These are phyloP conservation scores for Lactuca saligna DNA, from an alignment of 129 eudicot genomes.

Conservation along the genomic window DNA sequence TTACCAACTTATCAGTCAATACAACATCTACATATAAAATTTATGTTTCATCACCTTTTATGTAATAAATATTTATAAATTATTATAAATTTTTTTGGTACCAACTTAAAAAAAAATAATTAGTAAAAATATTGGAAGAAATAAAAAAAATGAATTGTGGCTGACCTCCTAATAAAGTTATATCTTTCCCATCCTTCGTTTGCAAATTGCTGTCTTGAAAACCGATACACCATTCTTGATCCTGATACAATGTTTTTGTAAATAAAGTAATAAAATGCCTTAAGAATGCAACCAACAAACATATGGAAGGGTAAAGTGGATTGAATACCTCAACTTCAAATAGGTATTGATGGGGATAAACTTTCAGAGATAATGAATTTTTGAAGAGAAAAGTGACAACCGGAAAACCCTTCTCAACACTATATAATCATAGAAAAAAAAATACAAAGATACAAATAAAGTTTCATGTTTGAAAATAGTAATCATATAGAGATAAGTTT, in stretches of 20 bases:
- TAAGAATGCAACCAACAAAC: slow-evolving; percentile 12
- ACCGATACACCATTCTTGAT: slow-evolving; percentile 71
- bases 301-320: slow-evolving; percentile 4
- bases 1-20: slow-evolving; percentile 52
- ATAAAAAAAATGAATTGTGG: slow-evolving; percentile 3
- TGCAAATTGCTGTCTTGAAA: slow-evolving; percentile 77
- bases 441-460: too few relatives aligned
- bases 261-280: background rate
- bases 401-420: slow-evolving; percentile 80
- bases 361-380: slow-evolving; percentile 51
- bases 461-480: background rate
- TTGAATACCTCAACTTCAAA: slow-evolving; percentile 55
- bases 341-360: slow-evolving; percentile 72
- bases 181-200: slow-evolving; percentile 71
- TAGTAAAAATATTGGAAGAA: background rate
- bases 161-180: slow-evolving; percentile 84
- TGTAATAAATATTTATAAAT: too few relatives aligned
- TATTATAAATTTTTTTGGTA: too few relatives aligned
- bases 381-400: slow-evolving; percentile 69
- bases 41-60: background rate
- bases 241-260: slow-evolving; percentile 25
- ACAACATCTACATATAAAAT: slow-evolving; percentile 48
- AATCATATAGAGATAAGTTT: background rate
- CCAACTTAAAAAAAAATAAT: too few relatives aligned
- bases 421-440: slow-evolving; percentile 28